phyloP scores from a whole-genome alignment of 768 basidiomycete genomes.

The Phallus indusiatus region DNA sequence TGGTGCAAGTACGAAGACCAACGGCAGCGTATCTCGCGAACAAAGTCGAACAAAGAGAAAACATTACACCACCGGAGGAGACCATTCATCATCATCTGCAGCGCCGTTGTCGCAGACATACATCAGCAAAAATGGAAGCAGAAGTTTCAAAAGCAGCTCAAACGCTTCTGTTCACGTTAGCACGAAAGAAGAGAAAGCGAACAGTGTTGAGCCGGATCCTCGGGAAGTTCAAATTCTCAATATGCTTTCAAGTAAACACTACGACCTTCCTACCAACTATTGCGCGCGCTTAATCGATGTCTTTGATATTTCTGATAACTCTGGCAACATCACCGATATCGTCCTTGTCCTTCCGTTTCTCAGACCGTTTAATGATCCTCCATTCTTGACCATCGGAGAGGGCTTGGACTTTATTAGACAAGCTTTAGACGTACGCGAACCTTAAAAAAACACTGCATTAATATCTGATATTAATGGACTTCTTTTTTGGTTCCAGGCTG shows the following conservation, averaged over 20 bases:
- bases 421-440: slow-evolving; percentile 14
- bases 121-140: too few species aligned
- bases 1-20: too few species aligned
- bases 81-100: too few species aligned
- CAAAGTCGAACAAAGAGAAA: too few species aligned
- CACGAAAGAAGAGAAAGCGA: neutral
- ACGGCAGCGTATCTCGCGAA: too few species aligned
- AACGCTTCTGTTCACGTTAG: too few species aligned
- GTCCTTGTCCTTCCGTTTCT: slow-evolving; percentile 20
- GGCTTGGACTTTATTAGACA: slow-evolving; percentile 19
- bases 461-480: neutral
- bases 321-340: neutral
- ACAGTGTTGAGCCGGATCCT: neutral
- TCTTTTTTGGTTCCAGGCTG: neutral
- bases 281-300: slow-evolving; percentile 17
- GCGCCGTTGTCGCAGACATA: too few species aligned
- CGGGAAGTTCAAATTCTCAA: slow-evolving; percentile 21
- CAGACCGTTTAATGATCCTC: slow-evolving; percentile 19
- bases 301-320: slow-evolving; percentile 11
- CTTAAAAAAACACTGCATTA: too few species aligned
- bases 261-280: slow-evolving; percentile 13
- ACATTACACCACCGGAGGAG: too few species aligned
- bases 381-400: slow-evolving; percentile 15
- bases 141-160: too few species aligned
- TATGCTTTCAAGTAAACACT: slow-evolving; percentile 15